Base-by-base conservation (phyloP, 2,329 filamentous ascomycete species). In the Zarea fungicola region DNA sequence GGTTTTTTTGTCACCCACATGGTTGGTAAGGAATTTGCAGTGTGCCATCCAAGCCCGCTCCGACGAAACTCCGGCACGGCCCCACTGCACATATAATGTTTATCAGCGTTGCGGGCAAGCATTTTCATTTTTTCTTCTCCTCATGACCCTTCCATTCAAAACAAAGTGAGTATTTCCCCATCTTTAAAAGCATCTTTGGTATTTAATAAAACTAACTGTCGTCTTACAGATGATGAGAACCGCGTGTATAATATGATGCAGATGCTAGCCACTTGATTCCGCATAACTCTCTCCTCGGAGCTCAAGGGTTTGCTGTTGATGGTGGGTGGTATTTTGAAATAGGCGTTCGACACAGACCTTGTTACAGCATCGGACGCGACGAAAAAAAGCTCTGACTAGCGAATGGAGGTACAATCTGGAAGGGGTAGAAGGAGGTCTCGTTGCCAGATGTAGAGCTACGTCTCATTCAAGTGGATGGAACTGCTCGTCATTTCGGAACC, bases 291-390 rank as follows among this genome's bases (percentile, higher is more conserved):
- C 86, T 85, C 83, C 73, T 78, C 72, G 74, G 83, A 87, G 91
- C 90, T 87, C 68, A 89, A 96, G 93, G 92, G 89, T 85, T 77
- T 77, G 78, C 72, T 73, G 79, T 82, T 69, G 72, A 75, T 72
- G 74, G 76, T 70, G 73, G 72, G 49, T 72, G 81, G 80, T 73
- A 86, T 81, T 76, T 81, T 99, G 93, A 97, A 84, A 90, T 90
- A 80, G 85, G 93, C 90, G 93, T 96, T 87, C 90, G 92, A 89
- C 93, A 96, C 92, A 96, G 79, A 84, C 86, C 92, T 96, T 97
- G 90, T 96, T 95, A 89, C 80, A 73, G 75, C 73, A 79, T 89
- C 91, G 92, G 84, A 96, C 92, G 93, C 91, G 82, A 89, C 85
- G 79, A 87, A 61, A 84, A 87, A 89, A 85, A 95, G 87, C 89